Evolutionary conservation across 768 basidiomycete species (phyloP).

Genomic region (Suillus bovinus): DNA sequence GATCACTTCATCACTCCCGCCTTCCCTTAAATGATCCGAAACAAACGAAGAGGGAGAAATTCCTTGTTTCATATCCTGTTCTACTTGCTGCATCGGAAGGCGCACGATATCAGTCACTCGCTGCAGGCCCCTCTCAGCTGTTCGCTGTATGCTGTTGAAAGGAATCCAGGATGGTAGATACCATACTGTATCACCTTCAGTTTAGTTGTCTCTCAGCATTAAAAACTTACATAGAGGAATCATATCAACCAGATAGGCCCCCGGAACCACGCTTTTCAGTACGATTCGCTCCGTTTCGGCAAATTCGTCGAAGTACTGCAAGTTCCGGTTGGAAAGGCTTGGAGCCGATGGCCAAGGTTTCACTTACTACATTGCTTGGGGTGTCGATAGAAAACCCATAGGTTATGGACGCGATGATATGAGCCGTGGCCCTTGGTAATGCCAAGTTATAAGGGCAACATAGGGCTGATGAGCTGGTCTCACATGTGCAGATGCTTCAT

Average conservation of each 20-base stretch:
- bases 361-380: slow-evolving; percentile 7
- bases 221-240: slow-evolving; percentile 9
- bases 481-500: slow-evolving; percentile 9
- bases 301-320: slow-evolving; percentile 10
- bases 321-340: too few species aligned
- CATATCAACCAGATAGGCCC: slow-evolving; percentile 13
- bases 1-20: neutral
- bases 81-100: slow-evolving; percentile 11
- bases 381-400: slow-evolving; percentile 11
- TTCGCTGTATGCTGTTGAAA: slow-evolving; percentile 13
- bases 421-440: slow-evolving; percentile 8
- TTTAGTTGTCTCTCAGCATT: too few species aligned
- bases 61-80: slow-evolving; percentile 8
- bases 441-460: neutral
- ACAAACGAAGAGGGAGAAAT: slow-evolving; percentile 9
- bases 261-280: slow-evolving; percentile 5
- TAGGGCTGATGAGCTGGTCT: neutral
- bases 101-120: slow-evolving; percentile 1
- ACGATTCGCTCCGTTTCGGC: slow-evolving; percentile 11
- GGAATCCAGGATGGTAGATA: slow-evolving; percentile 23
- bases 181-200: slow-evolving; percentile 17
- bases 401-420: slow-evolving; percentile 9
- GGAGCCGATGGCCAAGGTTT: neutral
- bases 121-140: slow-evolving; percentile 6
- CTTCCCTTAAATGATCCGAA: neutral